Conservation (phyloP, 148 eudicot genomes). For the Rhododendron ovatum region DNA sequence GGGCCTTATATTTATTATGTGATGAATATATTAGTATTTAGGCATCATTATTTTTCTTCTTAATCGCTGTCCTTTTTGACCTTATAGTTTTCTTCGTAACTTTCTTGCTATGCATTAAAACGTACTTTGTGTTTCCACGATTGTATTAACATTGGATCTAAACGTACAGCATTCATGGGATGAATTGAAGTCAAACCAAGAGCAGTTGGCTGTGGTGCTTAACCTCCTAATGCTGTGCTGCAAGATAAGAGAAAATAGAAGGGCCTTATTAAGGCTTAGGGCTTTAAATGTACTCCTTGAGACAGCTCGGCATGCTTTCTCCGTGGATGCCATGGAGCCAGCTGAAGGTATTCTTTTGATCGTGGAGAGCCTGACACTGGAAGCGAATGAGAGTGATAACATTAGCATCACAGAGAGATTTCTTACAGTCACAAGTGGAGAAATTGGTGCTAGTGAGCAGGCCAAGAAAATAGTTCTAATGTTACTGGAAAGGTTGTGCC, state of each 20-base stretch:
- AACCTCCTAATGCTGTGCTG: slow-evolving; percentile 94
- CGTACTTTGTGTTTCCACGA: not conserved
- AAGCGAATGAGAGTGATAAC: slow-evolving; percentile 92
- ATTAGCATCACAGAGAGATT: slow-evolving; percentile 67
- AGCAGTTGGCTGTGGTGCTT: slow-evolving; percentile 80
- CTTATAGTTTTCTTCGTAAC: not conserved
- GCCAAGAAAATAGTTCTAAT: slow-evolving; percentile 96
- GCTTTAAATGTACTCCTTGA: slow-evolving; percentile 88
- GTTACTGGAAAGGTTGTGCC: slow-evolving; percentile 90
- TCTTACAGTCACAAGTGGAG: slow-evolving; percentile 64
- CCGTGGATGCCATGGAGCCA: slow-evolving; percentile 98
- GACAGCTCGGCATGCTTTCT: slow-evolving; percentile 95
- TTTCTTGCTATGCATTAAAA: not conserved
- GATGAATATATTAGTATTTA: not conserved
- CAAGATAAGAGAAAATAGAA: slow-evolving; percentile 90
- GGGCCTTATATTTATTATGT: not conserved
- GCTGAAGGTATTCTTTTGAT: slow-evolving; percentile 98
- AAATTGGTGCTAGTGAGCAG: slow-evolving; percentile 81
- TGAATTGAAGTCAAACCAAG: slow-evolving; percentile 92
- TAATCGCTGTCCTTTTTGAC: not conserved
- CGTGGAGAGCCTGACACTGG: slow-evolving; percentile 91
- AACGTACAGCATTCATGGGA: slow-evolving; percentile 66
- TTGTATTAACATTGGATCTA: not conserved
- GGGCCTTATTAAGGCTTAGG: slow-evolving; percentile 72
- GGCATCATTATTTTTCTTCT: not conserved